Base-by-base conservation (phyloP, 345 rosid genomes). In the Hibiscus syriacus region DNA sequence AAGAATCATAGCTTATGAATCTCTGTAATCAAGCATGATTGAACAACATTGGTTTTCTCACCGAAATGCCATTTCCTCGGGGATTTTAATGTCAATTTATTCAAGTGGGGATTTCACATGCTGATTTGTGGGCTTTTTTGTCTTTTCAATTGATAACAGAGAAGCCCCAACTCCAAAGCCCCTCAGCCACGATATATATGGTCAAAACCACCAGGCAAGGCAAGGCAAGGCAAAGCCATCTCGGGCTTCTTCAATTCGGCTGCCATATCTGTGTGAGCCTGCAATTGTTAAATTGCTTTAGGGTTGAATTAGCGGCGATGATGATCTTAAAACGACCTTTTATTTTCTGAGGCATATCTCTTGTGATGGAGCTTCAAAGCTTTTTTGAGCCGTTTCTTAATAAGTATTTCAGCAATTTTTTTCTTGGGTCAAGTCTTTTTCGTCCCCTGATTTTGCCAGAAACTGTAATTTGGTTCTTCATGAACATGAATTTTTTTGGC, bases 371-470 rank as follows among this genome's bases (percentile, higher is more conserved):
- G 2, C 71, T 49, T 75, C 79, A 75, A 71, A 34, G 72, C 69
- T 66, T 72, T 75, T 75, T 62, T 70, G 75, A 75, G 75, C 79
- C 64, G 25, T 72, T 12, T 52, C 22, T 16, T 43, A 22, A 61
- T 17, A 0, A 34, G 3, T 12, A 16, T 49, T 49, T 11, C 54
- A 49, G 19, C 3, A 49, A 49, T 17, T 45, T 45, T 7, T 32
- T 32, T 32, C 9, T 32, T 5, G 9, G 38, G 6, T 32, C 38
- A 32, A 32, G 9, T 32, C 9, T 7, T 32, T 32, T 32, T 32
- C 38, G 5, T 32, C 1, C 38, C 9, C 6, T 6, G 38, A 32
- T 32, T 32, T 32, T 5, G 38, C 5, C 5, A 32, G 38, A 32
- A 32, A 32, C 6, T 7, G 6, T 6, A 30, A 30, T 30, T 30